Percentiles rank a stretch among this genome's conserved stretches.
Evolutionary conservation across 768 basidiomycete genomes (phyloP).

Genomic region (Coprinopsis marcescibilis): DNA sequence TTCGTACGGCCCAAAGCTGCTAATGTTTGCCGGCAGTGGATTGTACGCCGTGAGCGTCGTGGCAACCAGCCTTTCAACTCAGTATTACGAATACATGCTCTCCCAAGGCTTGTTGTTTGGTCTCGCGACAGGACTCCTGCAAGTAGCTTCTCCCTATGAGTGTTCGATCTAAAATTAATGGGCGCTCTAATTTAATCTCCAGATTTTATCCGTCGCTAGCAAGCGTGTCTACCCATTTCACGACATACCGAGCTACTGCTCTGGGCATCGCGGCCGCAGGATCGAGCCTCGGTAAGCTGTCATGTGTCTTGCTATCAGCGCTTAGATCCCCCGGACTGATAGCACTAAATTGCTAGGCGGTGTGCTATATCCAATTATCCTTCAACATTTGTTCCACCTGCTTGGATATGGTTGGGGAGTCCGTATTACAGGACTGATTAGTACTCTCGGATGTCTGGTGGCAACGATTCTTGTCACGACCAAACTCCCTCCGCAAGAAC

Average conservation of each 20-base stretch:
- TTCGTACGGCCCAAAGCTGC: slow-evolving; percentile 46
- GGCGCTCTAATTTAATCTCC: slow-evolving; percentile 7
- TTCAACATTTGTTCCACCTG: slow-evolving; percentile 47
- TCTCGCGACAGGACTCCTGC: slow-evolving; percentile 61
- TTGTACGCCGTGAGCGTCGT: slow-evolving; percentile 48
- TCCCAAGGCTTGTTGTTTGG: slow-evolving; percentile 63
- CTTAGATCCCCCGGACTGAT: too few species aligned
- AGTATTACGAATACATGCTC: slow-evolving; percentile 58
- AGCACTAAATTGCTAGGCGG: slow-evolving; percentile 59
- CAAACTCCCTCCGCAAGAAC: slow-evolving; percentile 24
- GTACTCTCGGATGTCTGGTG: slow-evolving; percentile 39
- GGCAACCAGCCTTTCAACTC: slow-evolving; percentile 50
- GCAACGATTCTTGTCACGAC: slow-evolving; percentile 44
- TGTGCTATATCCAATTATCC: slow-evolving; percentile 61
- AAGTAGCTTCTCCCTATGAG: slow-evolving; percentile 20
- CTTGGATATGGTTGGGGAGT: slow-evolving; percentile 62
- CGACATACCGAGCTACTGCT: slow-evolving; percentile 61
- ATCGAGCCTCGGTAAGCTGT: slow-evolving; percentile 50
- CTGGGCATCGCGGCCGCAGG: slow-evolving; percentile 68
- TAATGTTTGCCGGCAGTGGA: slow-evolving; percentile 48
- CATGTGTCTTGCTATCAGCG: neutral
- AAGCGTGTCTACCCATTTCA: slow-evolving; percentile 62
- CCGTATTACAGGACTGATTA: slow-evolving; percentile 49
- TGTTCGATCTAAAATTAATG: too few species aligned
- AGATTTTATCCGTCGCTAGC: slow-evolving; percentile 71